Base-by-base conservation (phyloP, 2,329 filamentous ascomycete species). In the Chaetomium sp. region DNA sequence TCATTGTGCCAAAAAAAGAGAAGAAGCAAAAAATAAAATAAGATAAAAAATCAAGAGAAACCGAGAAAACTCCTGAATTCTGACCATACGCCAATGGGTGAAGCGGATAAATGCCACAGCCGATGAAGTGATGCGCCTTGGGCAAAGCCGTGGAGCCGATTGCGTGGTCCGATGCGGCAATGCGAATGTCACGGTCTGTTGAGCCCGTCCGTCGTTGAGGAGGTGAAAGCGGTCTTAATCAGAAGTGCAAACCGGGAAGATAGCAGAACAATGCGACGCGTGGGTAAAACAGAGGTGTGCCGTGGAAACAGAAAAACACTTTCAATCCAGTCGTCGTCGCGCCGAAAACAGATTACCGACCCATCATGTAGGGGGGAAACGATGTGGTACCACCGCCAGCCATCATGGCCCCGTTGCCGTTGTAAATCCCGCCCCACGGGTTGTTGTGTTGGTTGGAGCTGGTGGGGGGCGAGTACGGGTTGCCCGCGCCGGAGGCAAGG, bases 331-430 rank as follows among this genome's bases (percentile, higher is more conserved):
- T 35, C 41, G 44, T 1, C 46, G 42, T 37, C 11, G 8, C 34
- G 19, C 8, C 9, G 37, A 48, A 53, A 6, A 36, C 2, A 14
- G 33, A 52, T 50, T 27, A 57, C 12, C 55, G 55, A 8, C 55
- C 66, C 64, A 67, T 64, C 66, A 68, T 68, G 41, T 62, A 64
- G 0, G 64, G 52, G 7, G 65, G 64, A 35, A 61, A 67, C 27
- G 64, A 57, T 11, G 59, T 35, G 11, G 53, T 44, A 52, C 61
- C 19, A 27, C 19, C 19, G 19, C 19, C 51, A n/a, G 61, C 58
- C 56, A 61, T 60, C 49, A 62, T 58, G 27, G 57, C 54, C 0
- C 56, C 54, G 34, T 61, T 58, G 47, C 53, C 52, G 45, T 56
- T 60, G 49, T 64, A 62, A 40, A 57, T 51, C 11, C 53, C 54